These are phyloP conservation scores for Verbascum thapsus DNA, from an alignment of 257 asterid species.

Conservation along the genomic window DNA sequence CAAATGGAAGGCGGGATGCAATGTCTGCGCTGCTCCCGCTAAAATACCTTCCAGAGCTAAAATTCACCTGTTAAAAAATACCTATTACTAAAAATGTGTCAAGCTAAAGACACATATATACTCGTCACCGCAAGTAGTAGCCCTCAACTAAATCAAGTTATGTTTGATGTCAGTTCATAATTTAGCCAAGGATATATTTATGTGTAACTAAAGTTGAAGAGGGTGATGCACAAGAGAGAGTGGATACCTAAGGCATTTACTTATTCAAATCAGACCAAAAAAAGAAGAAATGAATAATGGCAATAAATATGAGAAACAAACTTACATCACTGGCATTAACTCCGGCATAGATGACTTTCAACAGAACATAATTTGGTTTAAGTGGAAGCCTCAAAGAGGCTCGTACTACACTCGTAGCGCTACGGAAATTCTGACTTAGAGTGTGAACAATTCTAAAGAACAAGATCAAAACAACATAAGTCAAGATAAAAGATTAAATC, in stretches of 20 bases:
- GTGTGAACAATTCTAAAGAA: constrained; percentile 79
- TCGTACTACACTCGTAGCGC: constrained; percentile 70
- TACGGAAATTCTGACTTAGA: constrained; percentile 80
- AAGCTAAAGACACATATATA: constrained; percentile 15
- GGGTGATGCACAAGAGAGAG: constrained; percentile 11
- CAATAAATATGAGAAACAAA: constrained; percentile 28
- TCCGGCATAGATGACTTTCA: constrained; percentile 94
- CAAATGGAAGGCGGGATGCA: constrained; percentile 78
- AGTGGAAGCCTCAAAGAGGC: constrained; percentile 65
- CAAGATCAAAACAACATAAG: constrained; percentile 29
- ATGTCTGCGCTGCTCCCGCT: constrained; percentile 61
- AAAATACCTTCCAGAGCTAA: constrained; percentile 92
- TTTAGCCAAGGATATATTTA: constrained; percentile 3
- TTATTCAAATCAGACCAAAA: constrained; percentile 21
- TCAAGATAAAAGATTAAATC: constrained; percentile 28
- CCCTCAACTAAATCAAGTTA: background rate
- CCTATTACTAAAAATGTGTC: constrained; percentile 29
- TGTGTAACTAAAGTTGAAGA: constrained; percentile 3
- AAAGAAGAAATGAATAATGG: constrained; percentile 13
- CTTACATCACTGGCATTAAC: constrained; percentile 99
- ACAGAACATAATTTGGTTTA: constrained; percentile 74
- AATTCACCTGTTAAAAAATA: constrained; percentile 71
- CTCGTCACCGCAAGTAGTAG: background rate
- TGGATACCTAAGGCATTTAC: too few species aligned
- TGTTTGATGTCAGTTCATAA: constrained; percentile 20